Evolutionary conservation across 306 rosid genomes (phyloP), one percentile per base, ranked within the genome.

Genomic region (Quercus ilex): DNA sequence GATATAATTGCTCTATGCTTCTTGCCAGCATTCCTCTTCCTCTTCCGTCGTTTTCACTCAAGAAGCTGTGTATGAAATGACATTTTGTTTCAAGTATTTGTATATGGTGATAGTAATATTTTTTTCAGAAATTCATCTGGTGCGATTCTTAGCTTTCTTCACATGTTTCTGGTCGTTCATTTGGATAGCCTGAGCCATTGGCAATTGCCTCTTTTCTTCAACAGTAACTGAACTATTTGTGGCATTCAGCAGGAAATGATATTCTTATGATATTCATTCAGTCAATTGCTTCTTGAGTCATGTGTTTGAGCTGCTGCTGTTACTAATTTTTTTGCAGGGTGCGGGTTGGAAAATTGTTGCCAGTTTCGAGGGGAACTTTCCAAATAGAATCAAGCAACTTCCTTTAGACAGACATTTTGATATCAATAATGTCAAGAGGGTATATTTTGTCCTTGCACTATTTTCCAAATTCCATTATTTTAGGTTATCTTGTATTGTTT

Each of bases 341-440:
- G 25, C 98, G 88, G 99, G 99, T 75, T 95, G 99, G 99, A 95
- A 95, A 90, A 89, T 95, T 79, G 99, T 95, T 89, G 88, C 96
- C 28, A 91, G 97, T 85, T 95, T 95, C 60, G 99, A 95, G 88
- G 99, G 99, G 60, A 92, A 84, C 73, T 92, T 95, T 81, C 98
- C 99, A 21, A 94, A 90, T 83, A 88, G 99, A 89, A 93, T 95
- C 81, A 95, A 95, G 85, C 99, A 95, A 81, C 86, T 95, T 35
- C 97, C 98, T 74, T 81, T 95, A 73, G 99, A 95, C 81, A 90
- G 96, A 71, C 99, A 95, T 90, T 95, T 95, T 78, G 99, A 95
- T 80, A 90, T 95, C 85, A 95, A 85, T 84, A 95, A 92, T 84
- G 98, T 95, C 69, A 95, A 95, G 86, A 87, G 99, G 97, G 99